Base-by-base conservation (phyloP, 176 grass and related monocot species). In the Oryza australiensis region DNA sequence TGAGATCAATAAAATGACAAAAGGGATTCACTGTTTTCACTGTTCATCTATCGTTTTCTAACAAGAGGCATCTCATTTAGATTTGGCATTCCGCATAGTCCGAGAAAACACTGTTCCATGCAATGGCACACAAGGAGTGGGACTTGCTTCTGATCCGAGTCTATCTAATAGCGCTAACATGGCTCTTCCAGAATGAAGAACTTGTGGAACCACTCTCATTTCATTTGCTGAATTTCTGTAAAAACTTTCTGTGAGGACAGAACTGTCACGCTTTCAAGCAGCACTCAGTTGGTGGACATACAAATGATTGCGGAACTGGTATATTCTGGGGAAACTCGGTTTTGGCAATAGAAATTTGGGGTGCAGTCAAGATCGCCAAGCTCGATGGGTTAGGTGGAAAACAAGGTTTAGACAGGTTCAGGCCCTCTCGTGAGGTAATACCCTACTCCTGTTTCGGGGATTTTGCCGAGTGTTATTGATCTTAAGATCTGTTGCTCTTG, bases 101-200 rank as follows among this genome's bases (percentile, higher is more conserved):
- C 79, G 92, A 98, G 85, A 93, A 93, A 82, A 86, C 79, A 67
- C 45, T 98, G 45, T 98, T 94, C 63, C 76, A 79, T 67, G 80
- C 88, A 53, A 89, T 98, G 74, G 42, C 78, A 72, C 26, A 59
- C 73, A 86, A 91, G 34, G 75, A 93, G 22, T 98, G 92, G 86
- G 92, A 95, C 83, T 86, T 98, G 79, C 75, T 94, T 68, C 68
- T 67, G 9, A 84, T 88, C 72, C 77, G 85, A 20, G 81, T 91
- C 38, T 88, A 94, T 74, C 84, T 84, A 35, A 66, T 87, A 83
- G 90, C 86, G 77, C 60, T 98, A 71, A 94, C 91, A 82, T 98
- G 92, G 92, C 79, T 98, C 62, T 98, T 98, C 78, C 88, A 90
- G 79, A 88, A 91, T 24, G 71, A 88, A 88, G 92, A 87, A 82